A percentile compares a stretch with the other conserved stretches of the same genome.
Evolutionary conservation across 352 stramenopile species (phyloP).

Genomic region (Globisporangium canariense): DNA sequence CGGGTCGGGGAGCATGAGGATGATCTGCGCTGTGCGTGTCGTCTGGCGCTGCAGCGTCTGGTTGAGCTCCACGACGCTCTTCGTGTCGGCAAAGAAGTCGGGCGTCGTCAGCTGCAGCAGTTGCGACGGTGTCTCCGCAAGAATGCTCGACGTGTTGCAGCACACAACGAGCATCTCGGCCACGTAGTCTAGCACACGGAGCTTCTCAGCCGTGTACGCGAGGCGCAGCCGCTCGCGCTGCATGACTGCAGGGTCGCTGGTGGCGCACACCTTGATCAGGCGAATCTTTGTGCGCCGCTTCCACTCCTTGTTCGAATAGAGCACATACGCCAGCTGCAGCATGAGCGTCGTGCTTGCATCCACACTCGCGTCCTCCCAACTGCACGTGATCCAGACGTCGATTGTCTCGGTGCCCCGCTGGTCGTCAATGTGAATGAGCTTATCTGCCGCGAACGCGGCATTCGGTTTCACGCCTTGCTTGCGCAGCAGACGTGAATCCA

Average conservation of each 20-base stretch:
- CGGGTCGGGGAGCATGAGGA: conserved; percentile 43
- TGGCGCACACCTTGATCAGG: conserved; percentile 25
- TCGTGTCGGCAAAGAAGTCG: conserved; percentile 23
- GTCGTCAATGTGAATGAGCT: conserved; percentile 13
- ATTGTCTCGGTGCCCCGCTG: conserved; percentile 32
- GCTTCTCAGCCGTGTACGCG: conserved; percentile 17
- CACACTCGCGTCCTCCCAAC: conserved; percentile 27
- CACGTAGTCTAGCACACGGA: conserved; percentile 37
- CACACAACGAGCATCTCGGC: conserved; percentile 43
- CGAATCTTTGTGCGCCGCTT: conserved; percentile 25
- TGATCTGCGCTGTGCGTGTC: conserved; percentile 33
- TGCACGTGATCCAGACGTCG: conserved; percentile 52
- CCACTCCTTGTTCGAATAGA: conserved; percentile 37
- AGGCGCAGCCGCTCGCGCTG: conserved; percentile 29
- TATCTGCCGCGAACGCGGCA: neutral
- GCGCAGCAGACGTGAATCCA: conserved; percentile 41
- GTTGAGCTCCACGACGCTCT: conserved; percentile 36
- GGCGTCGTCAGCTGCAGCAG: conserved; percentile 4
- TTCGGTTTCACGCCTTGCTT: conserved; percentile 16
- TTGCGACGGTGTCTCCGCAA: conserved; percentile 21
- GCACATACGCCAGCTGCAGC: conserved; percentile 41
- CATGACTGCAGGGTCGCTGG: conserved; percentile 17
- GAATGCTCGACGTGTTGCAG: conserved; percentile 33
- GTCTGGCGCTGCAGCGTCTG: conserved; percentile 45
- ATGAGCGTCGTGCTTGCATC: conserved; percentile 38